Evolutionary conservation across 1,139 yeast genomes (phyloP), one percentile per base, ranked within the genome.

Genomic region (Lodderomyces metapsilosis): DNA sequence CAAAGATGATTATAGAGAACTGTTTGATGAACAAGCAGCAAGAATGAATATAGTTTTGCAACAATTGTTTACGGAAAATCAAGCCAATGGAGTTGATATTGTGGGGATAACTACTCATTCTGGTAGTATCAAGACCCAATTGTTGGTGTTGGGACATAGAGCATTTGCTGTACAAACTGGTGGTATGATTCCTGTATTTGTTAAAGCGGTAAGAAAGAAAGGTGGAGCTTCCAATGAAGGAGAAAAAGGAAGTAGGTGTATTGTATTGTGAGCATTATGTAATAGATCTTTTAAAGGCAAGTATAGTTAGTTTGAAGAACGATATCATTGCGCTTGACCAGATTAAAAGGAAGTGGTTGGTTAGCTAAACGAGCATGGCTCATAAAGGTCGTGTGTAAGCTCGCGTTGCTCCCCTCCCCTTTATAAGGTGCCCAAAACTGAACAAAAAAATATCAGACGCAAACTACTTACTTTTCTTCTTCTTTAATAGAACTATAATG

Each of bases 91-190:
- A 32, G 50, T 53, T 20, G 27, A 20, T 16, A 52, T 62, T 15
- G 45, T 67, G 23, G 53, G 64, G 42, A 51, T 66, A 12, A 67
- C 74, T 30, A 62, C 68, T 39, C 76, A 70, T 46, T 61, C 69
- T 24, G 75, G 75, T 1, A 56, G 70, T 17, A 69, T 70, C 42
- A 54, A 73, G 41, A 64, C 74, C 3, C 73, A 67, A 43, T 58
- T 70, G 40, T 50, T 68, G 50, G 75, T 61, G 2, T 60, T 70
- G 47, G 69, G 71, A 36, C 75, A 70, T 48, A 53, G 76, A 32
- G 54, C 64, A 20, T 70, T 70, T 55, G 65, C 68, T 3, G 65
- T 70, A 21, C 74, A 73, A 7, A 70, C 76, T 5, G 76, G 76
- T 10, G 76, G 75, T 5, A 60, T 70, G 62, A 62, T 70, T 28